phyloP scores from a whole-genome alignment of 2,329 filamentous ascomycete species.

The Fusarium sacchari region DNA sequence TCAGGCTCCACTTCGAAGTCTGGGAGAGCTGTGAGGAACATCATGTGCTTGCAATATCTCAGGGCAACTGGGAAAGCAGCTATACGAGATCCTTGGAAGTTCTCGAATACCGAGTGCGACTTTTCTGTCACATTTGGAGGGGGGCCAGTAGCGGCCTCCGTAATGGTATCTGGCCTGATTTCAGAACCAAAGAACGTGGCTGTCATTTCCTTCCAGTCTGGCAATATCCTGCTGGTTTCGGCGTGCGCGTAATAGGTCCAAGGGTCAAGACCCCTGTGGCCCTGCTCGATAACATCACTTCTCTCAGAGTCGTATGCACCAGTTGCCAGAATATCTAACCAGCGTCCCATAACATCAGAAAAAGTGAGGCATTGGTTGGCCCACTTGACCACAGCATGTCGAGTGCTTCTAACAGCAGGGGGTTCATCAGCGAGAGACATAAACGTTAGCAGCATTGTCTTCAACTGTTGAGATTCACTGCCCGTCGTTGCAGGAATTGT shows the following conservation, averaged over 20 bases:
- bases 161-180: slow-evolving; percentile 48
- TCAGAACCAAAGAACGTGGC: slow-evolving; percentile 58
- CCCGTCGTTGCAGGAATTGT: slow-evolving; percentile 52
- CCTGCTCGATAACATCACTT: slow-evolving; percentile 89
- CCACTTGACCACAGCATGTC: slow-evolving; percentile 87
- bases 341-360: slow-evolving; percentile 79
- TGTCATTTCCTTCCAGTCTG: slow-evolving; percentile 63
- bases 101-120: slow-evolving; percentile 50
- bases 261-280: slow-evolving; percentile 83
- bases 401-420: slow-evolving; percentile 74
- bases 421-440: slow-evolving; percentile 65
- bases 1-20: slow-evolving; percentile 74
- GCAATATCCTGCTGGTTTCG: slow-evolving; percentile 54
- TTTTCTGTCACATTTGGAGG: slow-evolving; percentile 18
- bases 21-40: slow-evolving; percentile 61
- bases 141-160: slow-evolving; percentile 51
- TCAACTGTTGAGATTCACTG: slow-evolving; percentile 50
- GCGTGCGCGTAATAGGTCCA: slow-evolving; percentile 62
- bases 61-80: slow-evolving; percentile 75
- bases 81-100: slow-evolving; percentile 58
- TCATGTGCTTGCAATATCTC: slow-evolving; percentile 69
- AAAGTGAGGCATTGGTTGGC: slow-evolving; percentile 89
- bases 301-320: slow-evolving; percentile 73
- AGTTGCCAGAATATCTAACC: slow-evolving; percentile 88
- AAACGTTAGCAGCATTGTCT: slow-evolving; percentile 71